Base-by-base conservation (phyloP, 305 asterid genomes). In the Nicotiana rustica region DNA sequence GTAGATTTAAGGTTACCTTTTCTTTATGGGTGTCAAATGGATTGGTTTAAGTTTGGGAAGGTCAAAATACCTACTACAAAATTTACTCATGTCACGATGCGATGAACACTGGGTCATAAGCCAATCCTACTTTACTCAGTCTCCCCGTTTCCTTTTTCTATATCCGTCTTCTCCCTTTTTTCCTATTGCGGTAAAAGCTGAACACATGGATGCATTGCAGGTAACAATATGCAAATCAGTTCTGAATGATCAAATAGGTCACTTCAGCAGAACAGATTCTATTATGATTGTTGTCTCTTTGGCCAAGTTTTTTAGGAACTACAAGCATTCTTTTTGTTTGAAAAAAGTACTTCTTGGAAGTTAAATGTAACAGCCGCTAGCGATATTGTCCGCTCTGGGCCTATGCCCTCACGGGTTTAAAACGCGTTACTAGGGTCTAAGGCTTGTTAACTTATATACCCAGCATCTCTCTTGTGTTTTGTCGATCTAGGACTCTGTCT, bases 201-300 rank as follows among this genome's bases (percentile, higher is more conserved):
- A 75, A 52, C 38, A 7, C 62, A 15, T 6, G 38, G 62, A 52
- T 52, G 64, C 29, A 25, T 25, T 25, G 29, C 25, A 4, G 15
- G 25, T 75, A 49, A 14, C 25, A 14, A 14, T 75, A 10, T 52
- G 29, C 38, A 61, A 14, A 75, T 52, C 47, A 75, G 80, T 29
- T 75, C 17, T 4, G 80, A 75, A 35, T 75, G 44, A 75, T 75
- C 15, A 25, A 3, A 52, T 25, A 21, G 2, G 55, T 15, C 52
- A 29, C 17, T 75, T 75, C 47, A 75, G 80, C 38, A 1, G 65
- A 75, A 29, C 29, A 29, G 80, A 75, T 75, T 75, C 29, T 29
- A 52, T 29, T 52, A 25, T 75, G 41, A 52, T 75, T 25, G 13
- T 47, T 47, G 55, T 10, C 55, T 47, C 13, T 47, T 47, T 47